Evolutionary conservation across 257 asterid genomes (phyloP).

Genomic region (Ocimum tenuiflorum): DNA sequence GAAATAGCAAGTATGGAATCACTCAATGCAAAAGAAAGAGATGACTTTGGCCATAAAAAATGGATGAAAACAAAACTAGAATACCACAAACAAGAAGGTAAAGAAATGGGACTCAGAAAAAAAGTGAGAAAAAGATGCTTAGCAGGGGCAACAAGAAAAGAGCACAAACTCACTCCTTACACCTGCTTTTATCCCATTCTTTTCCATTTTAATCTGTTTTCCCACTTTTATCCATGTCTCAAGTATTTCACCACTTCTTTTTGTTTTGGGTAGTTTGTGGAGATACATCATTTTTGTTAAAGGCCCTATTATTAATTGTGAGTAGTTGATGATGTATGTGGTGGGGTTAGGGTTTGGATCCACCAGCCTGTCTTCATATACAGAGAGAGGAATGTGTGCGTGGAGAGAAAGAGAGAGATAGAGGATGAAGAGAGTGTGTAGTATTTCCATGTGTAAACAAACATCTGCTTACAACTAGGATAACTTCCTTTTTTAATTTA

Average conservation of each 20-base stretch:
- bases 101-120: conserved; percentile 40
- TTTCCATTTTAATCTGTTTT: conserved; percentile 1
- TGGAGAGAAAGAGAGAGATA: too few species aligned
- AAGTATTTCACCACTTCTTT: conserved; percentile 9
- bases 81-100: conserved; percentile 21
- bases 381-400: too few species aligned
- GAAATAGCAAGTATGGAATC: conserved; percentile 23
- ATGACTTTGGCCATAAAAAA: too few species aligned
- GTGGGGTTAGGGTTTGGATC: conserved; percentile 58
- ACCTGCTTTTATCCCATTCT: conserved; percentile 24
- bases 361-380: conserved; percentile 55
- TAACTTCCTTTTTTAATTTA: conserved; percentile 1
- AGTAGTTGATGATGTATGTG: conserved; percentile 40
- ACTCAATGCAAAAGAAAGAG: too few species aligned
- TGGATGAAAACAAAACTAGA: background rate
- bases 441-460: conserved; percentile 20
- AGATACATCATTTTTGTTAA: conserved; percentile 23
- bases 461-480: conserved; percentile 26
- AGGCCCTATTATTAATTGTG: conserved; percentile 41
- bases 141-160: conserved; percentile 60
- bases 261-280: conserved; percentile 30
- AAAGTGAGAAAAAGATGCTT: conserved; percentile 57
- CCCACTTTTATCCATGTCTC: background rate
- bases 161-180: conserved; percentile 33
- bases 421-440: background rate